Evolutionary conservation across 768 basidiomycete species (phyloP), one percentile per base, ranked within the genome.

Genomic region (Plicaturopsis crispa): DNA sequence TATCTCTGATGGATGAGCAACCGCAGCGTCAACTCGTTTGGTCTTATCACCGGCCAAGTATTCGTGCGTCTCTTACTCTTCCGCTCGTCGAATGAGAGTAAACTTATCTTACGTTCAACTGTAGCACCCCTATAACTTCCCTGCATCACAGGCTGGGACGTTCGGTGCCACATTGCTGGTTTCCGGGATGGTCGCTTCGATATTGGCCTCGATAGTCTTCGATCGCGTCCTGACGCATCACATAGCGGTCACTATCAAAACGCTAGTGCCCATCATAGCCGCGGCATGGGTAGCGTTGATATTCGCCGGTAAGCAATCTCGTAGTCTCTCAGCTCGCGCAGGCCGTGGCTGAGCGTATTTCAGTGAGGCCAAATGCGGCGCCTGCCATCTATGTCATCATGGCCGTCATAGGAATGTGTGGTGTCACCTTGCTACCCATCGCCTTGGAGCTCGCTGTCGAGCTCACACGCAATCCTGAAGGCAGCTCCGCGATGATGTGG

Each of bases 161-260:
- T 24, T 60, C 89, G 82, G 85, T 28, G 74, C 71, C 13, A 69
- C 69, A 22, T 56, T 88, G 24, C 70, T 88, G 11, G 58, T 88
- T 24, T 66, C 80, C 1, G 88, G 89, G 16, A 73, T 91, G 41
- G 56, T 84, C 2, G 71, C 77, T 8, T 80, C 88, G 0, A 61
- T 79, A 20, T 48, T 79, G 34, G 73, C 80, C 0, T 76, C 87
- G 1, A 89, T 87, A 0, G 56, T 89, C 4, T 81, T 88, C 50
- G 88, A 90, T 50, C 77, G 87, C 14, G 75, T 88, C 14, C 75
- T 91, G 42, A 89, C 84, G 7, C 72, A 80, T 46, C 75, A 75
- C 42, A 66, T 88, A 26, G 83, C 76, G 0, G 44, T 74, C 8
- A 73, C 78, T 2, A 48, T 68, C 39, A 84, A 81, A 40, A 41